Conservation (phyloP, 441 rosid species). For the Isatis lusitanica region DNA sequence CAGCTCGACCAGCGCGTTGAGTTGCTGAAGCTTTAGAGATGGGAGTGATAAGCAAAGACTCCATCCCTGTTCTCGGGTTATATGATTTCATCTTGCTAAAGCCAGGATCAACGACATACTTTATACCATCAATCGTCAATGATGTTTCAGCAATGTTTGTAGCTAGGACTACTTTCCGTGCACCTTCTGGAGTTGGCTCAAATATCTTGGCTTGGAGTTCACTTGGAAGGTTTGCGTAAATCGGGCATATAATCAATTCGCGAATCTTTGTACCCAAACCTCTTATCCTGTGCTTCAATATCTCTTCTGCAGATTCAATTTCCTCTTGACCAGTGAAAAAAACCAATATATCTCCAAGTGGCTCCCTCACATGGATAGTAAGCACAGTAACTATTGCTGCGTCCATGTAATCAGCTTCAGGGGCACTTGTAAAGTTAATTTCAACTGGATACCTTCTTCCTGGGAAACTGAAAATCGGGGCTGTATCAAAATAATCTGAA, state of each 20-base stretch:
- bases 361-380: constrained; percentile 80
- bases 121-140: constrained; percentile 93
- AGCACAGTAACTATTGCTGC: constrained; percentile 91
- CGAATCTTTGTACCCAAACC: constrained; percentile 91
- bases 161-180: constrained; percentile 92
- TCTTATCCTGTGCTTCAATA: constrained; percentile 82
- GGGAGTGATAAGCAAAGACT: constrained; percentile 85
- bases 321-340: constrained; percentile 97
- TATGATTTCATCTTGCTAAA: constrained; percentile 95
- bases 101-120: constrained; percentile 95
- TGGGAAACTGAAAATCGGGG: constrained; percentile 94
- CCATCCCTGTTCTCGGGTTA: constrained; percentile 99
- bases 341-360: constrained; percentile 89
- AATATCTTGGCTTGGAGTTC: constrained; percentile 96
- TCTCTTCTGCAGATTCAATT: constrained; percentile 97
- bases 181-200: constrained; percentile 95
- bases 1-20: constrained; percentile 96
- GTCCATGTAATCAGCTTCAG: constrained; percentile 95
- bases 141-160: constrained; percentile 99
- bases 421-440: constrained; percentile 85
- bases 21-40: constrained; percentile 98
- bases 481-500: constrained; percentile 90
- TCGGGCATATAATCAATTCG: constrained; percentile 90
- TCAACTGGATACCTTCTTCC: constrained; percentile 98
- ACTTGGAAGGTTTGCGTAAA: constrained; percentile 94